These are phyloP conservation scores for Chlamydomonas applanata DNA, from an alignment of 139 green algal genomes.

Conservation along the genomic window DNA sequence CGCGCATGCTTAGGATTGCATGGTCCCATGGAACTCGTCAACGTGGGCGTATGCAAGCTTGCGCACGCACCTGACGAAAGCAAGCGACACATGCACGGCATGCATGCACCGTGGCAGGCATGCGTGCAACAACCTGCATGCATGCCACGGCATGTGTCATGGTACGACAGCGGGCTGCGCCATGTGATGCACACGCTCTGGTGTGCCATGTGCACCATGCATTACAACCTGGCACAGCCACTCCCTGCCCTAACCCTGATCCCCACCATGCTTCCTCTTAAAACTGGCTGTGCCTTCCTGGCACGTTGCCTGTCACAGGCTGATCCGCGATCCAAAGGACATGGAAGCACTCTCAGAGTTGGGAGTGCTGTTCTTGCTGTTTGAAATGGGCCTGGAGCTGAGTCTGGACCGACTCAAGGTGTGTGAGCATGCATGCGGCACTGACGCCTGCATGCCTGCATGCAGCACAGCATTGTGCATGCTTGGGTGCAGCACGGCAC, in stretches of 20 bases:
- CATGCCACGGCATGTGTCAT: no score
- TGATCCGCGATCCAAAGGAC: constrained; percentile 87
- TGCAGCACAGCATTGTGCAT: constrained; percentile 1
- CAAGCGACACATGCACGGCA: no score
- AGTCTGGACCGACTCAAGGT: constrained; percentile 84
- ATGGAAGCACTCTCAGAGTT: constrained; percentile 90
- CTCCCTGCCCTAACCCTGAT: neutral
- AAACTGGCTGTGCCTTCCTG: neutral
- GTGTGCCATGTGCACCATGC: neutral
- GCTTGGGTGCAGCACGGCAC: neutral
- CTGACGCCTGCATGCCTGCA: no score
- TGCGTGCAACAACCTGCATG: no score
- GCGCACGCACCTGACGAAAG: no score
- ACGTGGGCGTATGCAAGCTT: no score
- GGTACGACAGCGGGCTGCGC: neutral
- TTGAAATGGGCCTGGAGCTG: constrained; percentile 97
- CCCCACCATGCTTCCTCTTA: neutral
- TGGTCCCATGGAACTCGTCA: no score
- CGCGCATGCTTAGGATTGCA: no score
- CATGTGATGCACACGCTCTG: neutral
- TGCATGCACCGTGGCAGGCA: no score
- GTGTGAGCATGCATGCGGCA: neutral
- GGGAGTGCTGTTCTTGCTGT: constrained; percentile 95
- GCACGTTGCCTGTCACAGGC: constrained; percentile 31
- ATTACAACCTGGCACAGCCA: neutral